Base-by-base conservation (phyloP, 73 alveolate species). In the Symbiodinium pilosum region DNA sequence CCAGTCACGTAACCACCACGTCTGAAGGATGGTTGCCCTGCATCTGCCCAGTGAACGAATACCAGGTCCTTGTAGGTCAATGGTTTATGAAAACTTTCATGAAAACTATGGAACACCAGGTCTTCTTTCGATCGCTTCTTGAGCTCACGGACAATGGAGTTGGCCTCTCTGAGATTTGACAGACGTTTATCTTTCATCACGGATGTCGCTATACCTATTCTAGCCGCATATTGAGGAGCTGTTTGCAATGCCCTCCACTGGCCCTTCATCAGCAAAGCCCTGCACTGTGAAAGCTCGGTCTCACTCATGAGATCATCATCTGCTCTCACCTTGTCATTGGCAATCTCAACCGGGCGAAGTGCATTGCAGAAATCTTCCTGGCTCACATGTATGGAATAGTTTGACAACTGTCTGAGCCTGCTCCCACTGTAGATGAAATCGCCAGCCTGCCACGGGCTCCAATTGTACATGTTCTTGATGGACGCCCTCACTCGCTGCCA, bases 341-440 rank as follows among this genome's bases (percentile, higher is more conserved):
- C 16, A 75, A 68, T 68, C 38, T 9, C 38, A 4, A 73, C 86
- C 43, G 43, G 86, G 2, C 86, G 40, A 24, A 14, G 43, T 40
- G 11, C 40, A 4, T 73, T n/a, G 43, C 86, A 73, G 86, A 73
- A 73, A n/a, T 73, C 44, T 73, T 73, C 86, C 86, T 73, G 86
- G 43, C 43, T 47, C 59, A 47, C 59, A 47, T 47, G 59, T 9
- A 47, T 47, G 5, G 86, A 26, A 30, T 64, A 59, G 8, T 52
- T 38, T 11, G 95, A 5, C 26, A 88, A 43, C 34, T 88, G 95
- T 0, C 86, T 83, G 24, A 88, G 2, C 1, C 44, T 86, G 32
- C 95, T 39, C 40, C 95, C 95, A 7, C 86, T 84, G 32, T 88
- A 88, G 39, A 88, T 64, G 54, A 88, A 88, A 9, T 64, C 95